Evolutionary conservation across 331 rosid genomes (phyloP).

Genomic region (Acacia concinna): DNA sequence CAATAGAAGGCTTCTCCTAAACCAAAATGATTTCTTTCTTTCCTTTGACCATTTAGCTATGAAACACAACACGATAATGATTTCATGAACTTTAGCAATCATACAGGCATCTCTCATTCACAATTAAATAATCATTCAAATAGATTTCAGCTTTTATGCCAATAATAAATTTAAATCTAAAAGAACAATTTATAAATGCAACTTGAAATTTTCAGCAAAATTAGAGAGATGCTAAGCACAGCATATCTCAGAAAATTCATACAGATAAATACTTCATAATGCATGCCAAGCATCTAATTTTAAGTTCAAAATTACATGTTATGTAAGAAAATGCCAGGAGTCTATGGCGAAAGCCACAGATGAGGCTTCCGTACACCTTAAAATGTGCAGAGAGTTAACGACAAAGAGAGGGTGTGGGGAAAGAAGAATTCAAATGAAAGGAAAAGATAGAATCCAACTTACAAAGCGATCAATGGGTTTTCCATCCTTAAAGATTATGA

Average conservation of each 20-base stretch:
- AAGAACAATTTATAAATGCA: background rate
- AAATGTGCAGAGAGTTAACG: background rate
- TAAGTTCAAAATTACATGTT: background rate
- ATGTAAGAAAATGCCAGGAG: background rate
- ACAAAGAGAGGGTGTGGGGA: background rate
- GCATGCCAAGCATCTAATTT: background rate
- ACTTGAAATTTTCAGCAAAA: background rate
- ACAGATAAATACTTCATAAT: background rate
- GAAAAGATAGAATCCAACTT: slow-evolving; percentile 36
- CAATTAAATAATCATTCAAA: background rate
- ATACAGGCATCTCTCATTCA: background rate
- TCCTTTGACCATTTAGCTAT: background rate
- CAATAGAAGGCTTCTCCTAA: background rate
- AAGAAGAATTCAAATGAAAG: background rate
- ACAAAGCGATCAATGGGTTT: slow-evolving; percentile 60
- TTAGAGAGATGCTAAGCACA: background rate
- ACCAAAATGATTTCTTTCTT: background rate
- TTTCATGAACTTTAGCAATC: background rate
- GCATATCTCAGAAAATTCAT: background rate
- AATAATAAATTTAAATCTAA: background rate
- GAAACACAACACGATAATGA: background rate
- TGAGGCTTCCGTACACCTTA: background rate
- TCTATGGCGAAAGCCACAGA: background rate
- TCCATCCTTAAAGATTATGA: slow-evolving; percentile 84
- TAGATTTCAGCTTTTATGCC: background rate